phyloP scores from a whole-genome alignment of 2,329 filamentous ascomycete genomes.

The Xylariales sp. region DNA sequence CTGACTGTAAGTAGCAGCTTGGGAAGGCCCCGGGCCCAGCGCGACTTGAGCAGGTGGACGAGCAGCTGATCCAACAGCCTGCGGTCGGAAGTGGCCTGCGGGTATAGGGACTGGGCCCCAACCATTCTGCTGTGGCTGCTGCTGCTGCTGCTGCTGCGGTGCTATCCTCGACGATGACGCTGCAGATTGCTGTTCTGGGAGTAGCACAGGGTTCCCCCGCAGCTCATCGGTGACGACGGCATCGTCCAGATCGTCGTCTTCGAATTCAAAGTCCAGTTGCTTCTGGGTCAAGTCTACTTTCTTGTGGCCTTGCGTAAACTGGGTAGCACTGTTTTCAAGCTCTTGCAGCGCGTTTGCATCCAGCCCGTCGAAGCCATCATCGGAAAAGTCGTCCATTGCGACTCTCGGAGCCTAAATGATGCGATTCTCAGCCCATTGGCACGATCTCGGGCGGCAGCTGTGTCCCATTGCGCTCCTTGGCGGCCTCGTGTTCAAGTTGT shows the following conservation, averaged over 20 bases:
- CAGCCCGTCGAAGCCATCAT: slow-evolving; percentile 59
- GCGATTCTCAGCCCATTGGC: background rate
- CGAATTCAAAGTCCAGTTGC: slow-evolving; percentile 37
- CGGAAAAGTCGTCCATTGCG: slow-evolving; percentile 52
- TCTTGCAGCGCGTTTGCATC: slow-evolving; percentile 54
- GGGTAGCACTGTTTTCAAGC: slow-evolving; percentile 60
- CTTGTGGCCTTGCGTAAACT: slow-evolving; percentile 49
- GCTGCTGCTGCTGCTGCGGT: slow-evolving; percentile 1
- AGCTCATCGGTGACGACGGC: slow-evolving; percentile 48
- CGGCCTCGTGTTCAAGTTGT: background rate
- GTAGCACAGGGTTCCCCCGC: slow-evolving; percentile 32
- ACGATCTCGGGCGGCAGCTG: background rate
- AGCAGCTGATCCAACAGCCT: slow-evolving; percentile 11
- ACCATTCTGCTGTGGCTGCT: slow-evolving; percentile 6
- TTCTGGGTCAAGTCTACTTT: slow-evolving; percentile 18
- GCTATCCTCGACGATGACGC: background rate
- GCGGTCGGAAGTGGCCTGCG: slow-evolving; percentile 19
- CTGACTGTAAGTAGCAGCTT: slow-evolving; percentile 34
- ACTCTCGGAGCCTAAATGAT: slow-evolving; percentile 1
- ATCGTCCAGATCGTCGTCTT: slow-evolving; percentile 56
- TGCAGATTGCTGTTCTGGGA: slow-evolving; percentile 14
- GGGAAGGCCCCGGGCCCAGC: slow-evolving; percentile 14
- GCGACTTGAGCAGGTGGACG: slow-evolving; percentile 10
- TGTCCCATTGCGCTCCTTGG: background rate
- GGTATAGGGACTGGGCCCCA: slow-evolving; percentile 20